Conservation (phyloP, 2,329 filamentous ascomycete genomes). For the Exophiala sp. region DNA sequence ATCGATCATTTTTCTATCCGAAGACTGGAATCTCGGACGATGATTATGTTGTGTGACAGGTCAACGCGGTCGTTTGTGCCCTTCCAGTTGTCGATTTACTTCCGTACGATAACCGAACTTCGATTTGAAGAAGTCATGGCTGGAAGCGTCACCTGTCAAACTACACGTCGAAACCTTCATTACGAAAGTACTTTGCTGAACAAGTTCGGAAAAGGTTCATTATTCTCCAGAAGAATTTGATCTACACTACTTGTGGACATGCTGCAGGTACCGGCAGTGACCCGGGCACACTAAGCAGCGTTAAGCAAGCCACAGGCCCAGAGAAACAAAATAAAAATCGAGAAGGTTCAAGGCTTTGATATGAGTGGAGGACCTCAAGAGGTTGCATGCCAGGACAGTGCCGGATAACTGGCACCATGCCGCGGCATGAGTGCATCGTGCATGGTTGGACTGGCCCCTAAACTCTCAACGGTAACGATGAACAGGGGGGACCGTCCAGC, state of each 20-base stretch:
- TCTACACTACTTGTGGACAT: conserved; percentile 7
- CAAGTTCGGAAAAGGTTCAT: background rate
- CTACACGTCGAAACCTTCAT: too few species aligned
- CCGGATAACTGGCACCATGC: conserved; percentile 2
- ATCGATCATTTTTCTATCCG: background rate
- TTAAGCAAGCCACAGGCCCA: background rate
- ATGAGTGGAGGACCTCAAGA: background rate
- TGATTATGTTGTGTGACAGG: background rate
- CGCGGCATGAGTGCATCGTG: background rate
- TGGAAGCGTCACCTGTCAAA: conserved; percentile 9
- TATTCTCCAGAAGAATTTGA: background rate
- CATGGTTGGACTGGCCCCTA: conserved; percentile 1
- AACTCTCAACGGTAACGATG: conserved; percentile 1
- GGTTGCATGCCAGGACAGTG: background rate
- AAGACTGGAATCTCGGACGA: background rate
- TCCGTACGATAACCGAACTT: conserved; percentile 12
- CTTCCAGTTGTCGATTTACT: background rate
- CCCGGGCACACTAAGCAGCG: conserved; percentile 6
- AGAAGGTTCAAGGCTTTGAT: background rate
- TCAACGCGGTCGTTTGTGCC: background rate
- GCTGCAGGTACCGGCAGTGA: conserved; percentile 13
- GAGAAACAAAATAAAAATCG: background rate
- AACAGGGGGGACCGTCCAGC: background rate
- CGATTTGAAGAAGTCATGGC: background rate
- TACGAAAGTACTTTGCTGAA: background rate